A percentile compares a stretch with the other conserved stretches of the same genome.
Conservation (phyloP, 1,284 basidiomycete species). For the Cutaneotrichosporon mucoides region DNA sequence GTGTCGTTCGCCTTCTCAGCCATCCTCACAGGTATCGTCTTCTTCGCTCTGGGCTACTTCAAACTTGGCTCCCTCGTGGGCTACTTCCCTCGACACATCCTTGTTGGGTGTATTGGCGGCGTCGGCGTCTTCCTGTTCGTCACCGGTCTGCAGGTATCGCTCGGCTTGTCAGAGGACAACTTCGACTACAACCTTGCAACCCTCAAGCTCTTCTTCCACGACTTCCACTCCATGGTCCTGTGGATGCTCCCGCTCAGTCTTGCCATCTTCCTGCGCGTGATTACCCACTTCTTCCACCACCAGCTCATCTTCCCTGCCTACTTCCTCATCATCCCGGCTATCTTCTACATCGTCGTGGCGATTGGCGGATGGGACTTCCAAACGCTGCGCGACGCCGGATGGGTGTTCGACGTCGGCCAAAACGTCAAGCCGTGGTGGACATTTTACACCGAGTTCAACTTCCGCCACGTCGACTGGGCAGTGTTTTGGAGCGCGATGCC, state of each 20-base stretch:
- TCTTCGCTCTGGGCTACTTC: conserved; percentile 78
- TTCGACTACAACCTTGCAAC: conserved; percentile 66
- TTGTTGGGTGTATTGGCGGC: conserved; percentile 93
- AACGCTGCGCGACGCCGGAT: conserved; percentile 63
- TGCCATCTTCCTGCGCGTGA: conserved; percentile 71
- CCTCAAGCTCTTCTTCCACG: conserved; percentile 58
- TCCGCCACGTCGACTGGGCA: conserved; percentile 58
- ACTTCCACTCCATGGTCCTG: conserved; percentile 60
- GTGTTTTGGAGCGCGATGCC: conserved; percentile 73
- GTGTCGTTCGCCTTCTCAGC: conserved; percentile 84
- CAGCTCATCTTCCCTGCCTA: conserved; percentile 90
- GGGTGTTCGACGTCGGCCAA: conserved; percentile 80
- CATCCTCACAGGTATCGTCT: conserved; percentile 86
- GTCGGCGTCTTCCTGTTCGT: conserved; percentile 88
- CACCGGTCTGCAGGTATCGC: conserved; percentile 81
- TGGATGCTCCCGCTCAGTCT: conserved; percentile 74
- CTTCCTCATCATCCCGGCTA: conserved; percentile 74
- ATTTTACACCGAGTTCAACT: conserved; percentile 73
- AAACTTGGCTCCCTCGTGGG: conserved; percentile 81
- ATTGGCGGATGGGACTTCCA: conserved; percentile 62
- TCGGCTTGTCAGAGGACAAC: conserved; percentile 74
- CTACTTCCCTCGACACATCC: conserved; percentile 94
- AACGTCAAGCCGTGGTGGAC: conserved; percentile 69
- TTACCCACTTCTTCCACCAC: conserved; percentile 76
- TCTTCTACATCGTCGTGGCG: conserved; percentile 78